phyloP scores from a whole-genome alignment of 768 basidiomycete species.

The Leccinum sublutescens region DNA sequence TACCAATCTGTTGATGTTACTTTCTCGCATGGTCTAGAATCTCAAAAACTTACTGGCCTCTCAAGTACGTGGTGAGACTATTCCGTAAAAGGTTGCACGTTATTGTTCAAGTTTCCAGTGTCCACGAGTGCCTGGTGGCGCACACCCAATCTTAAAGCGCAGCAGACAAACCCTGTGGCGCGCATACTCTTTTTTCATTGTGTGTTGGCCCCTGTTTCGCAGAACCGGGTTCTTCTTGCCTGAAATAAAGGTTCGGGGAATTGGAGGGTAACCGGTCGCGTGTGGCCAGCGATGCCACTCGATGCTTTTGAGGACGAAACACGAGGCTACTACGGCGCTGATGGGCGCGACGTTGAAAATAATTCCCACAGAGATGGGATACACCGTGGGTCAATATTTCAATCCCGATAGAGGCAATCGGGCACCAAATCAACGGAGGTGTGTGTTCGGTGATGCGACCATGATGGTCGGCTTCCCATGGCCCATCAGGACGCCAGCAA shows the following conservation, averaged over 20 bases:
- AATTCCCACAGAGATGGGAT: constrained; percentile 27
- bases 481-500: not conserved
- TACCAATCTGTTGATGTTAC: not conserved
- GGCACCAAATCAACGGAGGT: constrained; percentile 18
- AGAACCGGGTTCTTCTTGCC: not conserved
- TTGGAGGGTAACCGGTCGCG: not conserved
- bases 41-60: constrained; percentile 15
- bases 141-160: constrained; percentile 9
- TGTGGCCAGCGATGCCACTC: not conserved
- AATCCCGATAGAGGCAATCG: not conserved
- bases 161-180: constrained; percentile 24
- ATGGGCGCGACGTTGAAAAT: not conserved
- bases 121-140: constrained; percentile 16
- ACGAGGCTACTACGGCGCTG: constrained; percentile 5
- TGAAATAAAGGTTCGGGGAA: not conserved
- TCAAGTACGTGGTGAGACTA: constrained; percentile 1
- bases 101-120: constrained; percentile 10
- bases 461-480: not conserved
- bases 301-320: not conserved
- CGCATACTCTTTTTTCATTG: not conserved
- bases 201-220: constrained; percentile 12
- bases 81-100: constrained; percentile 14
- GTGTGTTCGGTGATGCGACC: not conserved
- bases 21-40: not conserved
- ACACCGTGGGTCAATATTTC: not conserved